Base-by-base conservation (phyloP, 1,284 basidiomycete genomes). In the Puccinia novopanici region DNA sequence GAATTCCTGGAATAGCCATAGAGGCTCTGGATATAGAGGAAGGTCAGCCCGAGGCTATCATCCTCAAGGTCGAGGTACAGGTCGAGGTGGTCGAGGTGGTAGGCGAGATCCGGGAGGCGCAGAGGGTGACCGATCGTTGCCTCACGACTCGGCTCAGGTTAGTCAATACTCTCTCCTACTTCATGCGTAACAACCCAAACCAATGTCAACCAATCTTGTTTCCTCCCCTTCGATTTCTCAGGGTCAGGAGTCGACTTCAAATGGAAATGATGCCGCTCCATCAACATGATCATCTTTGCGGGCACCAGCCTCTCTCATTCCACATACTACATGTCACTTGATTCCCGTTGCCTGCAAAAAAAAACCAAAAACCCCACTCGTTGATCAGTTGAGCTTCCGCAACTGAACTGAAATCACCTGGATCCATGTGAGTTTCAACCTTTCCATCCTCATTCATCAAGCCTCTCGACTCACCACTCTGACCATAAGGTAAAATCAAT, bases 1-100 rank as follows among this genome's bases (percentile, higher is more conserved):
- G 24, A 50, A 45, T 71, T 52, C 68, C 34, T 71, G 68, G 68
- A 71, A 71, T 34, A 37, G 27, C 30, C 61, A 68, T 24, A 50
- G 68, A 54, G 52, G 48, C 17, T 71, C 45, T 54, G 68, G 68
- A 17, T 67, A 15, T 30, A 54, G 75, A 68, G 75, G 65, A 24
- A 61, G 52, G 30, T 12, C 52, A 45, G 48, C 52, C 10, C 61
- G 63, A 55, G 74, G 74, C 65, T 3, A 42, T 27, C 63, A 67
- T 40, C 42, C 61, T 52, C 61, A 65, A 30, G 75, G 75, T 42
- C 52, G 75, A 27, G 75, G 75, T 27, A 24, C 48, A 71, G 68
- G 68, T n/a, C 52, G 75, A 42, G 65, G 75, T 57, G 48, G 68
- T 22, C 27, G 68, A 71, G 68, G 68, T 54, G 52, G 68, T 40